A percentile compares a stretch with the other conserved stretches of the same genome.
These are phyloP conservation scores for Pleurotus giganteus DNA, from an alignment of 768 basidiomycete species.

Conservation along the genomic window DNA sequence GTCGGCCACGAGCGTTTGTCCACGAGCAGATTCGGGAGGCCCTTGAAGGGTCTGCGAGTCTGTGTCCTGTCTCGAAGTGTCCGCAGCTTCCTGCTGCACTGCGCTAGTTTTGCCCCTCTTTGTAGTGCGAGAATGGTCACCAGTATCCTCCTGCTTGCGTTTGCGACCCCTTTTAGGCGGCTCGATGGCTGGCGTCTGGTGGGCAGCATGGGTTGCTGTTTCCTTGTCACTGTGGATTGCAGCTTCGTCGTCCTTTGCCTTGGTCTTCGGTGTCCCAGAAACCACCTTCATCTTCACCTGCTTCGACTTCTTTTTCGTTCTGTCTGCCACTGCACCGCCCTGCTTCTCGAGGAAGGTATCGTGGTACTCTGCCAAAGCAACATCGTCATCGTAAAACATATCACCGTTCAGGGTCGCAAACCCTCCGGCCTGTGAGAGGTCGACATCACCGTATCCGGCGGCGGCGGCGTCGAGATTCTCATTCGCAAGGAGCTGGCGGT, in stretches of 20 bases:
- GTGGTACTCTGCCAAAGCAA: slow-evolving; percentile 42
- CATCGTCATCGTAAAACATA: slow-evolving; percentile 54
- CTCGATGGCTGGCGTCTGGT: neutral
- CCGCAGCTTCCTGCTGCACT: neutral
- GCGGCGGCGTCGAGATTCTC: slow-evolving; percentile 62
- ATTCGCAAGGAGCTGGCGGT: slow-evolving; percentile 55
- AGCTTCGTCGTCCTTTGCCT: neutral
- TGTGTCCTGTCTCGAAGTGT: neutral
- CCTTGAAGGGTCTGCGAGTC: too few species aligned
- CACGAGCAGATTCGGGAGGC: too few species aligned
- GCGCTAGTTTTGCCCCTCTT: neutral
- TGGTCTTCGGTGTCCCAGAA: neutral
- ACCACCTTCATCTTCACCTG: too few species aligned
- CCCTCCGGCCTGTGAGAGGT: slow-evolving; percentile 50
- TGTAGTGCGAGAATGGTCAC: neutral
- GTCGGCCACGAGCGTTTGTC: too few species aligned
- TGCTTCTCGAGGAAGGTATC: slow-evolving; percentile 45
- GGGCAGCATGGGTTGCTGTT: neutral
- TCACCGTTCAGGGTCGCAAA: slow-evolving; percentile 44
- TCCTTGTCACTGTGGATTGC: neutral
- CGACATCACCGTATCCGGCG: slow-evolving; percentile 41
- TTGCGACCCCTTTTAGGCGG: slow-evolving; percentile 5
- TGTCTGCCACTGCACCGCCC: slow-evolving; percentile 15
- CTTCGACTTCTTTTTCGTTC: slow-evolving; percentile 37
- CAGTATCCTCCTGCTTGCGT: neutral